Base-by-base conservation (phyloP, 352 stramenopile genomes). In the Pythium oligandrum region DNA sequence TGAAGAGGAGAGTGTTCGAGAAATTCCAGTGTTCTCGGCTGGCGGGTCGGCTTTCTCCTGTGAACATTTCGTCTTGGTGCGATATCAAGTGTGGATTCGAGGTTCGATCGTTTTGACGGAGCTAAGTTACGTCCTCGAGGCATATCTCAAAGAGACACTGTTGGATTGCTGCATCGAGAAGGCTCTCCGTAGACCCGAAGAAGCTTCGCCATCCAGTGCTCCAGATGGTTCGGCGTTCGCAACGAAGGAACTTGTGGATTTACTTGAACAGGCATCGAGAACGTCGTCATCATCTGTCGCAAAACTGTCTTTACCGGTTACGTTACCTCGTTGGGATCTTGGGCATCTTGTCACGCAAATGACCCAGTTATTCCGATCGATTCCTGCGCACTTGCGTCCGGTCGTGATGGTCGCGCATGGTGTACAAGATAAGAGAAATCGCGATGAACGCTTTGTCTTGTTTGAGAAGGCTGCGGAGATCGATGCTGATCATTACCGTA, bases 141-240 rank as follows among this genome's bases (percentile, higher is more conserved):
- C 68, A 9, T 84, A 85, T 42, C 17, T 95, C 12, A 74, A 90
- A 26, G 81, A 95, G 72, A 72, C 83, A 6, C 43, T 95, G 40
- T 82, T 76, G 35, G 85, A 95, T 45, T 91, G 84, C 50, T 66
- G 75, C n/a, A 89, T 93, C 11, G 83, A 95, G 57, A 53, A 59
- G 5, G 78, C 57, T 2, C 59, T 91, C 37, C 63, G 58, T 12
- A 46, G 69, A 77, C 3, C 6, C 1, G 35, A 32, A 26, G 38
- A 32, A 46, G 33, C 39, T 12, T 17, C 45, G 17, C n/a, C 38
- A 11, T 10, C 38, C 52, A 57, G 40, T 33, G 9, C 26, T 43
- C n/a, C 5, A 4, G 33, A 4, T 17, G 32, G 44, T 2, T 43
- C 48, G 5, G 47, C 32, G 1, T 36, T 66, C 17, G 43, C 55